Evolutionary conservation across 1,284 basidiomycete genomes (phyloP).

Genomic region (Moesziomyces parantarcticus): DNA sequence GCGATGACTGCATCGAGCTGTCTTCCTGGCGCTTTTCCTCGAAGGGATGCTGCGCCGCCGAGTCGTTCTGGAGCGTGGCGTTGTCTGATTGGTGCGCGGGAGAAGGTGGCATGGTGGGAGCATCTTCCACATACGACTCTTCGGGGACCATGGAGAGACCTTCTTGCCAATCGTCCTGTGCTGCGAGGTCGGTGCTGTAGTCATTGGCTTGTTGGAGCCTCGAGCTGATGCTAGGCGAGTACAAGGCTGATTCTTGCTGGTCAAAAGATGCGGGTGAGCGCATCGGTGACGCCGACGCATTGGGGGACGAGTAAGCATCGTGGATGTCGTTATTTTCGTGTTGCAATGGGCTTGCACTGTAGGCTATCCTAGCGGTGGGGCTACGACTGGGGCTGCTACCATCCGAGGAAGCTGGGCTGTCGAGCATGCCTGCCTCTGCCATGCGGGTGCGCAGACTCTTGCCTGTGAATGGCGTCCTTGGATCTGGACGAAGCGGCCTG

Average conservation of each 20-base stretch:
- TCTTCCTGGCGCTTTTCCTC: too few relatives aligned
- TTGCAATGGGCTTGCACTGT: background rate
- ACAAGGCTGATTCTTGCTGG: too few relatives aligned
- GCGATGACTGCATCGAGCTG: too few relatives aligned
- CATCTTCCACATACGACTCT: conserved; percentile 27
- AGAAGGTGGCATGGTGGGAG: conserved; percentile 9
- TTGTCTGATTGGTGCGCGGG: background rate
- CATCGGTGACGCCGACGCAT: background rate
- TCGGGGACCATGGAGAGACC: conserved; percentile 35
- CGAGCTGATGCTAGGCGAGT: conserved; percentile 3
- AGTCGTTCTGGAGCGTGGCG: background rate
- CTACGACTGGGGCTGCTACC: conserved; percentile 26
- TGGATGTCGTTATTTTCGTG: background rate
- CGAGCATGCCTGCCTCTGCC: conserved; percentile 32
- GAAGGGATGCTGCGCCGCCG: too few relatives aligned
- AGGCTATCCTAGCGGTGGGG: conserved; percentile 10
- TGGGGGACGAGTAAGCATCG: too few relatives aligned
- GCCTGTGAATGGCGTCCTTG: conserved; percentile 27
- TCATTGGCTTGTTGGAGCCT: background rate
- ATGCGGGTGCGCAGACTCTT: conserved; percentile 33
- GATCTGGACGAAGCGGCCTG: conserved; percentile 22
- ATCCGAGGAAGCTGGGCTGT: conserved; percentile 27
- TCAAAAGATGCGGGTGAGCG: background rate
- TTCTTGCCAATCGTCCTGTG: conserved; percentile 15
- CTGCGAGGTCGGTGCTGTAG: background rate